phyloP scores from a whole-genome alignment of 1,139 yeast species.

The Arxiozyma bovina region DNA sequence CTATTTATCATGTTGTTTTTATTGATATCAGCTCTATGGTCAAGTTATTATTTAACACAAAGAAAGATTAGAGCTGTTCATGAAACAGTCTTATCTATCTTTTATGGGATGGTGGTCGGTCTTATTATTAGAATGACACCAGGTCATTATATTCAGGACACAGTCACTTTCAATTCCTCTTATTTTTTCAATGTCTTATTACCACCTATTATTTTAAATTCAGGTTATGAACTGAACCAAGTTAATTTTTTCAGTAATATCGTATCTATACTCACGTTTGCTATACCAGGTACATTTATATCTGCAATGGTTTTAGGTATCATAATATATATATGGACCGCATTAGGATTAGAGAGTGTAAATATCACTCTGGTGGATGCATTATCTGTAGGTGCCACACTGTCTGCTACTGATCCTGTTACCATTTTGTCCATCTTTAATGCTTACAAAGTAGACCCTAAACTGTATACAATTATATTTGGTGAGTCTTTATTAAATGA shows the following conservation, averaged over 20 bases:
- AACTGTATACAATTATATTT: constrained; percentile 88
- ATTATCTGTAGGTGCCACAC: constrained; percentile 91
- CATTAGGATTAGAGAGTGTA: constrained; percentile 81
- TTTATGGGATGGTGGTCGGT: constrained; percentile 96
- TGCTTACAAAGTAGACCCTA: constrained; percentile 96
- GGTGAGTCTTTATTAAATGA: constrained; percentile 94
- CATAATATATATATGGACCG: constrained; percentile 81
- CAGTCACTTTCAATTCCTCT: constrained; percentile 88
- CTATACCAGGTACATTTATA: constrained; percentile 93
- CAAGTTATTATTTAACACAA: constrained; percentile 86
- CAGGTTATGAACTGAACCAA: constrained; percentile 94
- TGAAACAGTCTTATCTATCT: constrained; percentile 91
- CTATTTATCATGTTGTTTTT: constrained; percentile 74
- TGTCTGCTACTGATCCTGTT: constrained; percentile 97
- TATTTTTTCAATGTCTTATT: constrained; percentile 88
- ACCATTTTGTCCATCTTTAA: constrained; percentile 93
- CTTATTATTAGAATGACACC: constrained; percentile 81
- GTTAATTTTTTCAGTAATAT: constrained; percentile 89
- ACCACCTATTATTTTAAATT: constrained; percentile 93
- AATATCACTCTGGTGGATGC: constrained; percentile 91
- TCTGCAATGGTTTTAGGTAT: constrained; percentile 84
- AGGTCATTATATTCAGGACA: constrained; percentile 94
- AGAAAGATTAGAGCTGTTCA: constrained; percentile 88
- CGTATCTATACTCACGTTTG: constrained; percentile 86
- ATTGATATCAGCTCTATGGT: constrained; percentile 85